Evolutionary conservation across 176 grass and related monocot genomes (phyloP).

Genomic region (Lolium multiflorum): DNA sequence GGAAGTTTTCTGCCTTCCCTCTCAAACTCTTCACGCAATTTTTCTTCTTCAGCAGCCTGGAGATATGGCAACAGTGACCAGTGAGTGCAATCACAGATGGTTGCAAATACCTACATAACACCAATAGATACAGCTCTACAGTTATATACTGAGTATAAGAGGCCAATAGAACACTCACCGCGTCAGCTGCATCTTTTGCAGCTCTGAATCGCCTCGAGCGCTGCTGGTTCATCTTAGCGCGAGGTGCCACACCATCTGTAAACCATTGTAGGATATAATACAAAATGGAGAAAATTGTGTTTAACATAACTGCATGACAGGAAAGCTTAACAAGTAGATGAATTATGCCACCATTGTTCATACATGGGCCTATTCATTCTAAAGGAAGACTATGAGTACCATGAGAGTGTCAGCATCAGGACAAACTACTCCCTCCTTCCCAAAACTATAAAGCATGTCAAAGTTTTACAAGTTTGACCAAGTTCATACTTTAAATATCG

Average conservation of each 20-base stretch:
- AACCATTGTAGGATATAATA: conserved; percentile 22
- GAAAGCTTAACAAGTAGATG: conserved; percentile 21
- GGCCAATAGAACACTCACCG: conserved; percentile 64
- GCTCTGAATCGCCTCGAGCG: conserved; percentile 96
- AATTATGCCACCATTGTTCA: conserved; percentile 31
- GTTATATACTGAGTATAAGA: conserved; percentile 28
- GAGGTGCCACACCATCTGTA: conserved; percentile 95
- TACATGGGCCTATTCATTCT: neutral
- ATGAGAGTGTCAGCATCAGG: conserved; percentile 25
- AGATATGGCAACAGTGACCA: conserved; percentile 13
- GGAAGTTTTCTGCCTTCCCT: conserved; percentile 97
- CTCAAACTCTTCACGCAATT: conserved; percentile 89
- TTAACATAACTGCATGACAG: neutral
- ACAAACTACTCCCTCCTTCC: conserved; percentile 18
- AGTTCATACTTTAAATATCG: neutral
- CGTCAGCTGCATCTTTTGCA: conserved; percentile 98
- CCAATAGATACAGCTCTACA: neutral
- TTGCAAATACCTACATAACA: conserved; percentile 6
- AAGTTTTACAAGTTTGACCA: neutral
- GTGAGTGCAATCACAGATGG: conserved; percentile 27
- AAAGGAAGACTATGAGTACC: neutral
- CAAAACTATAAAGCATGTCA: conserved; percentile 1
- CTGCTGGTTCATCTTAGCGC: conserved; percentile 99
- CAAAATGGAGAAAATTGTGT: conserved; percentile 28
- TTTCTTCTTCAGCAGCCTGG: conserved; percentile 93